A percentile compares a stretch with the other conserved stretches of the same genome.
Conservation (phyloP, 1,139 yeast species). For the Candida freyschussii region DNA sequence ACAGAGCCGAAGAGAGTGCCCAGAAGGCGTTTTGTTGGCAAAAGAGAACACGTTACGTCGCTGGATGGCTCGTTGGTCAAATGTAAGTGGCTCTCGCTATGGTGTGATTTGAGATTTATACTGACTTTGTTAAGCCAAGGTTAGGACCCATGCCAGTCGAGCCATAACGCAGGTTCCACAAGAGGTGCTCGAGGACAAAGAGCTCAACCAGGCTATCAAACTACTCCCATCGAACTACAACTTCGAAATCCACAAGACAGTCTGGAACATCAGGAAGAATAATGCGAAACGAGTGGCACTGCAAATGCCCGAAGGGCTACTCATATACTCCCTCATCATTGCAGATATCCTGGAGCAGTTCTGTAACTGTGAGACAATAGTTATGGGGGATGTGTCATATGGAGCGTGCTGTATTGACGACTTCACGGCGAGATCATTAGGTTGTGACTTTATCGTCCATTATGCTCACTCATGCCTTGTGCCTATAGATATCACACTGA, state of each 20-base stretch:
- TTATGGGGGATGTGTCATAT: slow-evolving; percentile 98
- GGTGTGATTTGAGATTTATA: slow-evolving; percentile 14
- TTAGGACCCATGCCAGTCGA: slow-evolving; percentile 36
- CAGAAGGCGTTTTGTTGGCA: slow-evolving; percentile 43
- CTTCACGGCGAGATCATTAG: slow-evolving; percentile 85
- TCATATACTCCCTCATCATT: slow-evolving; percentile 80
- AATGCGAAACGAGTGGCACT: slow-evolving; percentile 77
- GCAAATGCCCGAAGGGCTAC: slow-evolving; percentile 96
- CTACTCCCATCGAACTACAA: slow-evolving; percentile 87
- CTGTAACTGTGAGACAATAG: slow-evolving; percentile 79
- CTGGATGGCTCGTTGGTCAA: slow-evolving; percentile 27
- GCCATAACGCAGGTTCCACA: slow-evolving; percentile 87
- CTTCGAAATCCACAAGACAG: slow-evolving; percentile 92
- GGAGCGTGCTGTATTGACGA: slow-evolving; percentile 99
- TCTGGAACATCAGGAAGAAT: slow-evolving; percentile 81
- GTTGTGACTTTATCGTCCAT: slow-evolving; percentile 92
- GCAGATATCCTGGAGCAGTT: slow-evolving; percentile 91
- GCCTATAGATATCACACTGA: slow-evolving; percentile 86
- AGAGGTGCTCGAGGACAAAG: slow-evolving; percentile 74
- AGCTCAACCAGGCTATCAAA: slow-evolving; percentile 73
- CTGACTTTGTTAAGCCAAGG: no score
- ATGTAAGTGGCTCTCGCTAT: slow-evolving; percentile 1
- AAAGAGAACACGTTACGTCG: slow-evolving; percentile 22
- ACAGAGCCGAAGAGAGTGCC: slow-evolving; percentile 27
- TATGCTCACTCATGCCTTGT: slow-evolving; percentile 97